Percentiles rank a stretch among this genome's conserved stretches.
These are phyloP conservation scores for Zasmidium cellare DNA, from an alignment of 2,329 filamentous ascomycete genomes.

Conservation along the genomic window DNA sequence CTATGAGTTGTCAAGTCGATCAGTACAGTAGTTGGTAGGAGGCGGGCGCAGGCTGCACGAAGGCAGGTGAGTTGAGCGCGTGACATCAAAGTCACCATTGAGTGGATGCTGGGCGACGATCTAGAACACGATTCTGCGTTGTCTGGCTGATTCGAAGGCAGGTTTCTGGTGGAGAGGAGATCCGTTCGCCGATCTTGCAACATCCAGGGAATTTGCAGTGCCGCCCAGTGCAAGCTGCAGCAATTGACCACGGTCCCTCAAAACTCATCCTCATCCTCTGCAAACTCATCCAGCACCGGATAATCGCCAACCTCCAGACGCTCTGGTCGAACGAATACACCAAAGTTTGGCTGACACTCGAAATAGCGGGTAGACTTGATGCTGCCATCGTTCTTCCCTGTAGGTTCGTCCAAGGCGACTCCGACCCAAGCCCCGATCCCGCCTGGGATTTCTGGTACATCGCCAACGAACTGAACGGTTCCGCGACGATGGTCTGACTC, in stretches of 20 bases:
- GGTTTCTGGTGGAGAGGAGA: not conserved
- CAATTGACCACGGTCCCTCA: constrained; percentile 17
- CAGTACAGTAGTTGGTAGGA: not conserved
- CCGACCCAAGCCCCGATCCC: constrained; percentile 69
- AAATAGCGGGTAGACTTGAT: constrained; percentile 69
- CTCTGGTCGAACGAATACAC: constrained; percentile 77
- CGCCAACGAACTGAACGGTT: constrained; percentile 69
- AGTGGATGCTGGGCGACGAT: not conserved
- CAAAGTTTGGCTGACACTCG: constrained; percentile 66
- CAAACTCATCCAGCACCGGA: constrained; percentile 64
- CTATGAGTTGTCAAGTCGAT: not conserved
- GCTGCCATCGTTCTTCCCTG: constrained; percentile 79
- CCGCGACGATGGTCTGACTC: constrained; percentile 70
- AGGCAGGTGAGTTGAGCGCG: not conserved
- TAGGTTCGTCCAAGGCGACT: constrained; percentile 72
- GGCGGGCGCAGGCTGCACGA: not conserved
- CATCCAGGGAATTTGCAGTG: not conserved
- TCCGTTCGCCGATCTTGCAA: not conserved
- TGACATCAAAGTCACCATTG: not conserved
- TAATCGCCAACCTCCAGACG: constrained; percentile 76
- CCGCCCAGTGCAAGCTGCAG: not conserved
- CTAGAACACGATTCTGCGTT: not conserved
- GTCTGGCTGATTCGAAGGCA: not conserved
- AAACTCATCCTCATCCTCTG: constrained; percentile 75
- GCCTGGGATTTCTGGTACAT: constrained; percentile 69